Conservation (phyloP, 805 yeast species). For the Starmerella powellii region DNA sequence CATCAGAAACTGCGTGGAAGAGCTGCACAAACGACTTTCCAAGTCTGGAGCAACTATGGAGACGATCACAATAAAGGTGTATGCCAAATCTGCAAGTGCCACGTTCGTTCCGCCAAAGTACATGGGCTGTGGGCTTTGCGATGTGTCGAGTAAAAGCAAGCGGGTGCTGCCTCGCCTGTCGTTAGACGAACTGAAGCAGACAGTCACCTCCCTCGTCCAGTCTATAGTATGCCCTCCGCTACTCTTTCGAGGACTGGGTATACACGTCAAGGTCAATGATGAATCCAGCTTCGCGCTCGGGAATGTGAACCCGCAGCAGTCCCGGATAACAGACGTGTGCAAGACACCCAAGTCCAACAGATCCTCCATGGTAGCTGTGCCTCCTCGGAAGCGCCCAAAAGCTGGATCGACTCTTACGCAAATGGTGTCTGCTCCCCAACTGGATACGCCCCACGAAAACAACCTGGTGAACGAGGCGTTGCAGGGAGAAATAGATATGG, state of each 20-base stretch:
- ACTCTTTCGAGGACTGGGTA: constrained; percentile 69
- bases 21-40: constrained; percentile 43
- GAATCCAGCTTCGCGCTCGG: too few species aligned
- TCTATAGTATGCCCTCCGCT: constrained; percentile 46
- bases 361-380: constrained; percentile 6
- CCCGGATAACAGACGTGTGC: neutral
- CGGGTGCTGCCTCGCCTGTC: constrained; percentile 44
- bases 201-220: constrained; percentile 42
- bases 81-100: constrained; percentile 51
- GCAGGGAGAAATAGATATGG: constrained; percentile 39
- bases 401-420: constrained; percentile 19
- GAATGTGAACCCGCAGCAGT: too few species aligned
- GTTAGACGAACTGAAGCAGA: constrained; percentile 35
- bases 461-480: neutral
- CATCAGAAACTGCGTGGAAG: constrained; percentile 44
- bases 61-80: constrained; percentile 44
- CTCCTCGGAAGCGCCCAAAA: constrained; percentile 16
- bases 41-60: constrained; percentile 31
- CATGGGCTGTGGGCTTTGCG: constrained; percentile 78
- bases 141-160: constrained; percentile 45
- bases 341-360: neutral
- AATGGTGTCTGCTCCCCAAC: constrained; percentile 3
- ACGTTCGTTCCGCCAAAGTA: constrained; percentile 66
- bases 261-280: constrained; percentile 44
- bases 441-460: constrained; percentile 24